Evolutionary conservation across 495 filamentous ascomycete genomes (phyloP), one percentile per base, ranked within the genome.

Genomic region (Penicillium coprophilum): DNA sequence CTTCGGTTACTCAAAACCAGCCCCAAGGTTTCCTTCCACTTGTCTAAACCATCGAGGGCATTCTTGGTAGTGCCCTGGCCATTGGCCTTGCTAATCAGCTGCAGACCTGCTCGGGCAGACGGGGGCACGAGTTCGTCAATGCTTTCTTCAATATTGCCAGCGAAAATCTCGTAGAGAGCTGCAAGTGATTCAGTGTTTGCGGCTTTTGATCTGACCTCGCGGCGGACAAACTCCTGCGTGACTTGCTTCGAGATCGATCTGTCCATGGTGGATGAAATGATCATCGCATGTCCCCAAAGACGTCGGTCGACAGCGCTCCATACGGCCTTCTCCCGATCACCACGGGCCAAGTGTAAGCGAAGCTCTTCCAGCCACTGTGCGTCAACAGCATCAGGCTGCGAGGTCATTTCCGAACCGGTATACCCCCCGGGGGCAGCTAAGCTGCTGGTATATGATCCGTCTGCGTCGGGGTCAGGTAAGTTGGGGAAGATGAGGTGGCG

Each of bases 41-140:
- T 89, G 60, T 96, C 88, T 23, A 99, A 78, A 15, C 94, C 94
- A 64, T 89, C 88, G 20, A 90, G 74, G 0, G 87, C 86, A 68
- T 91, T 87, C 62, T 87, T 88, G 8, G 86, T 80, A 20, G 82
- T 63, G 3, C 82, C 86, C 46, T 80, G 73, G 23, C 80, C 76
- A 57, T 83, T 76, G 27, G 83, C 77, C 49, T 85, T 87, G 63
- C 85, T 91, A 57, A 95, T 80, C 77, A 99, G 87, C 67, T 94
- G 91, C 56, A 97, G 82, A 6, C 95, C 95, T 45, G 92, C 90
- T 31, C 95, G 83, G 39, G 94, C 95, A 53, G 92, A 94, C 21
- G 87, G 87, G 10, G 94, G 93, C n/a, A 99, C 94, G 45, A 99
- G 84, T 64, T 97, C 92, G 68, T 99, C 94, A 30, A 97, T 83